These are phyloP conservation scores for Nicotiana sylvestris DNA, from an alignment of 257 asterid genomes.

Conservation along the genomic window DNA sequence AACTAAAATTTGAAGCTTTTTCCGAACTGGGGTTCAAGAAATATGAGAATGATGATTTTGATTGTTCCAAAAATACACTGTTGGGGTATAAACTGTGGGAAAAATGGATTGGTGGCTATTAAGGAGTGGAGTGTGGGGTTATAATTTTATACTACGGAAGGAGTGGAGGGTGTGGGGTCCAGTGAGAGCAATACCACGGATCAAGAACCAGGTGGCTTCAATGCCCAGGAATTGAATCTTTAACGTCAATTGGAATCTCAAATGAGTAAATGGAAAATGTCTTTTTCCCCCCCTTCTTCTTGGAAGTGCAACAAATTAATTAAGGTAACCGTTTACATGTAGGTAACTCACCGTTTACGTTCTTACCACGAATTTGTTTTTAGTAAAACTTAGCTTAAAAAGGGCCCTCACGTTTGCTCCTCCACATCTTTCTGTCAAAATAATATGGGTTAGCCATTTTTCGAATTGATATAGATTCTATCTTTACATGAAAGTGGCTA, in stretches of 20 bases:
- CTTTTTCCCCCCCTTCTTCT: background rate
- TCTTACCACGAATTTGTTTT: background rate
- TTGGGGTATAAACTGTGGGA: background rate
- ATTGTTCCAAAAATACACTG: background rate
- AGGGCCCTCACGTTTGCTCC: background rate
- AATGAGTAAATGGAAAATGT: background rate
- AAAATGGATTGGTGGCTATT: conserved; percentile 22
- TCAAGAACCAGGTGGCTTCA: conserved; percentile 20
- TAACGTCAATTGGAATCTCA: conserved; percentile 20
- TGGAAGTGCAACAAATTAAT: background rate
- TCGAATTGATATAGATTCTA: too few relatives aligned
- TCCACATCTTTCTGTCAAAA: background rate
- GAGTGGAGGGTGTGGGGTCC: background rate
- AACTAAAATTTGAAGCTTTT: background rate
- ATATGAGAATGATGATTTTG: background rate
- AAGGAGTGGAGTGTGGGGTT: conserved; percentile 13
- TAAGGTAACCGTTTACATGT: background rate
- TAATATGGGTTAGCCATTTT: too few relatives aligned
- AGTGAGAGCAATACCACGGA: conserved; percentile 15
- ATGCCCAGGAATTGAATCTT: conserved; percentile 15
- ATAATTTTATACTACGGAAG: background rate
- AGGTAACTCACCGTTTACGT: background rate
- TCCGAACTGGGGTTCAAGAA: background rate
- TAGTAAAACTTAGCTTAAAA: background rate
- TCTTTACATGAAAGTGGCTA: too few relatives aligned